phyloP scores from a whole-genome alignment of 2,329 filamentous ascomycete species.

The Diaporthe capsici region DNA sequence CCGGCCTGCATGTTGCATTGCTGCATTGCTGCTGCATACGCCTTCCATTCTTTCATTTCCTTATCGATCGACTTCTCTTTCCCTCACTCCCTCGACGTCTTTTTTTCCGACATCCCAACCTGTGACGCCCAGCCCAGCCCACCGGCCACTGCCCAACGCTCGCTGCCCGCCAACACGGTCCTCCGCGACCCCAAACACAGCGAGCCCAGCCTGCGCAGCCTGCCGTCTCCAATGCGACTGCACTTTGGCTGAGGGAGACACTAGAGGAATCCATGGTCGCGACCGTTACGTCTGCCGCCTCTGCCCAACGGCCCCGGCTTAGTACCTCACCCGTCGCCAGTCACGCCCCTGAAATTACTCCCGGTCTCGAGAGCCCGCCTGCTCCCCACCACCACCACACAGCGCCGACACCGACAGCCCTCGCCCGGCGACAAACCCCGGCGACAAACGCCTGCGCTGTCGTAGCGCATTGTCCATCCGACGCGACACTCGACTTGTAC shows the following conservation, averaged over 20 bases:
- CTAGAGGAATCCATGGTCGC: conserved; percentile 37
- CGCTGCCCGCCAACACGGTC: conserved; percentile 2
- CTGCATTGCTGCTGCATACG: conserved; percentile 20
- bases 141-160: background rate
- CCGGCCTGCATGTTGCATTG: conserved; percentile 11
- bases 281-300: conserved; percentile 35
- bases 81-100: conserved; percentile 11
- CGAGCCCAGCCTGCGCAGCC: background rate
- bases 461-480: background rate
- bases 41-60: conserved; percentile 27
- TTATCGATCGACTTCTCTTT: conserved; percentile 5
- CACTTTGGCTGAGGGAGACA: conserved; percentile 7
- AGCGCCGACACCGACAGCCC: conserved; percentile 22
- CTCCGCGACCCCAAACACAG: conserved; percentile 13
- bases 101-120: conserved; percentile 21
- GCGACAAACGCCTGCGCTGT: conserved; percentile 12
- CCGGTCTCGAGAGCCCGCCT: conserved; percentile 28
- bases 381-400: conserved; percentile 28
- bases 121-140: conserved; percentile 4
- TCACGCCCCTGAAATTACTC: conserved; percentile 38
- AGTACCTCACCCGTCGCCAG: conserved; percentile 7
- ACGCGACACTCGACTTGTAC: background rate
- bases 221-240: conserved; percentile 2
- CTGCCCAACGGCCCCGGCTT: conserved; percentile 35
- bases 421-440: background rate